These are phyloP conservation scores for Rhizopus microsporus DNA, from an alignment of 371 early-diverging fungal species.

Conservation along the genomic window DNA sequence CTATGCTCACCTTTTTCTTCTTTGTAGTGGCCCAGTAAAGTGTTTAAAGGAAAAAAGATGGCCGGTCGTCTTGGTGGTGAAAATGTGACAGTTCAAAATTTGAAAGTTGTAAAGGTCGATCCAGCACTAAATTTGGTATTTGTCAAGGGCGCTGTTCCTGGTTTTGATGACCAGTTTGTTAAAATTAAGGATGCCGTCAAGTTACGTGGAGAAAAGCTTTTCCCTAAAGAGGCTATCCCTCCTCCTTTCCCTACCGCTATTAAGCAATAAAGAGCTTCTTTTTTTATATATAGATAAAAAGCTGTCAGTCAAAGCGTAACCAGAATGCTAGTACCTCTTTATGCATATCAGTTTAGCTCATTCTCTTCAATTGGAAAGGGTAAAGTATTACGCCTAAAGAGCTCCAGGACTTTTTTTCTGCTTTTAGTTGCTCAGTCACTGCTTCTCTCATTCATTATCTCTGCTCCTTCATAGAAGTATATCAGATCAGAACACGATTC, in stretches of 20 bases:
- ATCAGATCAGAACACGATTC: too few species aligned
- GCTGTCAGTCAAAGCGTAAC: too few species aligned
- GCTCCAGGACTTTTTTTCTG: too few species aligned
- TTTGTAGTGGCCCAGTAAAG: constrained; percentile 78
- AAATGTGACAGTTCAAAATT: constrained; percentile 77
- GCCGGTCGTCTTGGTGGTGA: constrained; percentile 95
- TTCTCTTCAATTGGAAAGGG: too few species aligned
- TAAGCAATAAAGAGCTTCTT: constrained; percentile 27
- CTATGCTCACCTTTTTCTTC: neutral
- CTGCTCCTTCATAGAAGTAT: too few species aligned
- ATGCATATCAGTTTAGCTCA: too few species aligned
- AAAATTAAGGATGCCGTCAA: constrained; percentile 87
- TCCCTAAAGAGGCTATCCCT: constrained; percentile 67
- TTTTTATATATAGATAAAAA: neutral
- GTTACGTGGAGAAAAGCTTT: constrained; percentile 67
- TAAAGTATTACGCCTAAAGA: too few species aligned
- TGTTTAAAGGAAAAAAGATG: constrained; percentile 98
- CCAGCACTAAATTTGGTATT: constrained; percentile 80
- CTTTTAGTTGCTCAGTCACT: too few species aligned
- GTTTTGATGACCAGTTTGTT: constrained; percentile 82
- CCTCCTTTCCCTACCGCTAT: constrained; percentile 77
- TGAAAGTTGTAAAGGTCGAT: constrained; percentile 91
- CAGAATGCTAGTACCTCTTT: too few species aligned
- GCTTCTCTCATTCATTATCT: too few species aligned
- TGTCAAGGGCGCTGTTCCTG: constrained; percentile 93